A percentile compares a stretch with the other conserved stretches of the same genome.
Evolutionary conservation across 148 eudicot species (phyloP).

Genomic region (Rhododendron ferrugineum): DNA sequence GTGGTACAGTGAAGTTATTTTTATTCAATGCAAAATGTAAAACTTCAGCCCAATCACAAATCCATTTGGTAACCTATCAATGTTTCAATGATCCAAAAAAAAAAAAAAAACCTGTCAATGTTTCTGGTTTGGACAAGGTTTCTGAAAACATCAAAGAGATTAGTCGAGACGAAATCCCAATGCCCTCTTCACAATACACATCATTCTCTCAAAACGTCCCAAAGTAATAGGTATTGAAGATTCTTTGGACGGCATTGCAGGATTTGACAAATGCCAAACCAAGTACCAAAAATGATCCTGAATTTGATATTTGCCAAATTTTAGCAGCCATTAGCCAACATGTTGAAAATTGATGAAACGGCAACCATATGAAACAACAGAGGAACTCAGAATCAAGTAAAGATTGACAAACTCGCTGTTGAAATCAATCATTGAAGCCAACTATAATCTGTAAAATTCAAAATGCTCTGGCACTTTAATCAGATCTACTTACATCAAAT

Average conservation of each 20-base stretch:
- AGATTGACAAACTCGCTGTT: background rate
- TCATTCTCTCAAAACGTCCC: background rate
- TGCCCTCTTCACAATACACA: background rate
- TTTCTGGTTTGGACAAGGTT: background rate
- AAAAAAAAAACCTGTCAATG: too few relatives aligned
- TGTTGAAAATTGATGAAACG: background rate
- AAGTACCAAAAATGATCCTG: background rate
- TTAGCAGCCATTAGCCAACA: background rate
- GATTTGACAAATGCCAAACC: background rate
- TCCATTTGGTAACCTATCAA: background rate
- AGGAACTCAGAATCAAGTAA: background rate
- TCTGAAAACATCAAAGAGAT: background rate
- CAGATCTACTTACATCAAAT: background rate
- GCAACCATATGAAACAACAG: background rate
- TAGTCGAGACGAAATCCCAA: background rate
- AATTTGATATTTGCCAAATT: background rate
- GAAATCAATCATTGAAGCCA: background rate
- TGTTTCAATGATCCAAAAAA: background rate
- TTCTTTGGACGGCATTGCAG: background rate
- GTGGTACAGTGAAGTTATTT: background rate
- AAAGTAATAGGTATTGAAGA: background rate
- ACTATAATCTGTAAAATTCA: background rate
- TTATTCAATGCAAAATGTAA: background rate
- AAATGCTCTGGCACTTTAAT: background rate
- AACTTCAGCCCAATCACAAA: background rate